These are phyloP conservation scores for Cyclocybe cylindracea DNA, from an alignment of 768 basidiomycete species.

Conservation along the genomic window DNA sequence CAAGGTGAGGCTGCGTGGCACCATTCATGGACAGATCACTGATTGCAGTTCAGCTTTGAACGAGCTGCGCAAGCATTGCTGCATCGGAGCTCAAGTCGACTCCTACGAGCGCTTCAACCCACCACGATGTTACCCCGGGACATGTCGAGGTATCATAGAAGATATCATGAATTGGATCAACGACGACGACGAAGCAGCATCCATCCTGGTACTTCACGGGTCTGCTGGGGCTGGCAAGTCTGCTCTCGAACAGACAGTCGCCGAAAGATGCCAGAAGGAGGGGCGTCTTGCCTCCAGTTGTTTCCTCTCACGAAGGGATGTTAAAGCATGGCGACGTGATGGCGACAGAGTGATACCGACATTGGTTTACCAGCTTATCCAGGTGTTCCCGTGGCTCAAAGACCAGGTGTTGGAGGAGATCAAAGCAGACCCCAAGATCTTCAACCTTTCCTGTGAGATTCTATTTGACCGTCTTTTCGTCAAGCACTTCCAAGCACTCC, in stretches of 20 bases:
- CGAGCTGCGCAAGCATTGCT: too few species aligned
- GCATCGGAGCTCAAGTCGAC: neutral
- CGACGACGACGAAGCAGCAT: too few species aligned
- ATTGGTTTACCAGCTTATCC: slow-evolving; percentile 12
- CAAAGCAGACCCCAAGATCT: slow-evolving; percentile 9
- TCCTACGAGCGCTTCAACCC: neutral
- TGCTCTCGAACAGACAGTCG: slow-evolving; percentile 16
- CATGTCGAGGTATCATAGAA: neutral
- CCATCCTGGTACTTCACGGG: slow-evolving; percentile 14
- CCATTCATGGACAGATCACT: too few species aligned
- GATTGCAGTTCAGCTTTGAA: too few species aligned
- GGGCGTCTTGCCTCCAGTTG: slow-evolving; percentile 6
- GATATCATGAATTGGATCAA: neutral
- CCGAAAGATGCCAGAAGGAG: slow-evolving; percentile 7
- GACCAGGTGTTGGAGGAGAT: slow-evolving; percentile 1
- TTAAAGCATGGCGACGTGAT: slow-evolving; percentile 4
- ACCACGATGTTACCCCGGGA: neutral
- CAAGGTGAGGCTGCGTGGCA: too few species aligned
- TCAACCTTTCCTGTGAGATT: slow-evolving; percentile 6
- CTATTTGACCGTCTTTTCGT: slow-evolving; percentile 9
- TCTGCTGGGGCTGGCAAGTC: slow-evolving; percentile 19
- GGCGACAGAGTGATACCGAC: slow-evolving; percentile 12
- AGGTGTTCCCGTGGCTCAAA: slow-evolving; percentile 9
- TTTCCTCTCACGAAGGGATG: slow-evolving; percentile 13
- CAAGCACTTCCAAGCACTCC: slow-evolving; percentile 1